phyloP scores from a whole-genome alignment of 208 protist species.

The Acanthamoeba lenticulata region DNA sequence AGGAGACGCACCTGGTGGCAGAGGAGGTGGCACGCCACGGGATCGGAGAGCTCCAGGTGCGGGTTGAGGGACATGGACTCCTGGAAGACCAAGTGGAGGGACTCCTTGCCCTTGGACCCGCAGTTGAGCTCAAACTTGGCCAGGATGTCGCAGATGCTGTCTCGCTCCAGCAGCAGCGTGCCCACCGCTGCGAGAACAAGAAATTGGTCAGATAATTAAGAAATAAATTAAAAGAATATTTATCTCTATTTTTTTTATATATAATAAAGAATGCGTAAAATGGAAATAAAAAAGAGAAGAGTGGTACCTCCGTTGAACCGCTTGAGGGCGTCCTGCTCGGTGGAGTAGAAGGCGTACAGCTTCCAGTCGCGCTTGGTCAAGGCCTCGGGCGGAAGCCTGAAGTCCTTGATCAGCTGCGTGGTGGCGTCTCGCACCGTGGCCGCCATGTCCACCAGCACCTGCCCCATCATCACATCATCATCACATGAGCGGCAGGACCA shows the following conservation, averaged over 20 bases:
- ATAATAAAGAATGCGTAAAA: too few relatives aligned
- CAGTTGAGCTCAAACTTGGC: neutral
- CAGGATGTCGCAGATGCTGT: slow-evolving; percentile 38
- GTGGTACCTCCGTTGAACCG: neutral
- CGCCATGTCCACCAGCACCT: slow-evolving; percentile 36
- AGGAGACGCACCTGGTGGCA: slow-evolving; percentile 24
- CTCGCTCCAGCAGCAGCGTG: neutral
- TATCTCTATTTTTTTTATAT: neutral
- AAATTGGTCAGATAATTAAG: neutral
- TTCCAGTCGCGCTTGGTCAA: neutral
- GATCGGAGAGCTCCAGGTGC: neutral
- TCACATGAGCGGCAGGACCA: too few relatives aligned
- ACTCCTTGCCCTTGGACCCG: neutral
- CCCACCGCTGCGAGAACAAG: neutral
- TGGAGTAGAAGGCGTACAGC: neutral
- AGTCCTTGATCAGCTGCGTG: slow-evolving; percentile 39
- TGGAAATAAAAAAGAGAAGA: neutral
- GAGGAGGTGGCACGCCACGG: neutral
- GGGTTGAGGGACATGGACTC: slow-evolving; percentile 52
- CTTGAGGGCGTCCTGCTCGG: neutral
- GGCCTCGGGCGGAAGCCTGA: neutral
- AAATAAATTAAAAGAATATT: neutral
- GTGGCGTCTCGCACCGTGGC: neutral
- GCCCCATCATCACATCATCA: neutral
- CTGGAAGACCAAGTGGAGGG: slow-evolving; percentile 31